phyloP scores from a whole-genome alignment of 1,139 yeast genomes.

The Lodderomyces parapsilosis region DNA sequence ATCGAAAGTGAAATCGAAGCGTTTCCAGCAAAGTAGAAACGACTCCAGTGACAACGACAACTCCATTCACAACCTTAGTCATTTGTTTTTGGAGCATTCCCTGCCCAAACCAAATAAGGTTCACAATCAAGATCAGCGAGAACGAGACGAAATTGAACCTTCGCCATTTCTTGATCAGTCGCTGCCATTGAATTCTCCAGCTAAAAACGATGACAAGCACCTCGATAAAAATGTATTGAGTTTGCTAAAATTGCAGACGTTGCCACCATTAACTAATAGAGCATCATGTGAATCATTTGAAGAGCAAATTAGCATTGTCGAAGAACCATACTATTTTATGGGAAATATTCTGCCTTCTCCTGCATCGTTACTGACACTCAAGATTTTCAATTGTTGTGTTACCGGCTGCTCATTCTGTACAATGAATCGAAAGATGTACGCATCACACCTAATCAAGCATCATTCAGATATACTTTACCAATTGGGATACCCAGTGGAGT shows the following conservation, averaged over 20 bases:
- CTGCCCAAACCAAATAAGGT: not conserved
- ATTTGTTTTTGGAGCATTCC: not conserved
- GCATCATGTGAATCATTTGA: constrained; percentile 17
- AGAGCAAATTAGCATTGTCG: constrained; percentile 27
- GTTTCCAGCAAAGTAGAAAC: not conserved
- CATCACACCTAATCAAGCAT: constrained; percentile 26
- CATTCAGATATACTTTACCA: constrained; percentile 25
- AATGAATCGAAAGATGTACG: not conserved
- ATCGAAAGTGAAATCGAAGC: not conserved
- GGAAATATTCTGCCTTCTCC: not conserved
- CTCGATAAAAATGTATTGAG: not conserved
- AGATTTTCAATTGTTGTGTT: not conserved
- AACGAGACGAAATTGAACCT: not conserved
- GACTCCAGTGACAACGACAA: not conserved
- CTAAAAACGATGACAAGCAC: not conserved
- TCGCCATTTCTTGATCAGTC: constrained; percentile 1
- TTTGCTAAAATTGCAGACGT: not conserved
- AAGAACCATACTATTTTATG: constrained; percentile 15
- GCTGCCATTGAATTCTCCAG: not conserved
- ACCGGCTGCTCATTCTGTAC: not conserved
- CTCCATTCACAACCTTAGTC: not conserved
- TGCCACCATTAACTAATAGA: not conserved
- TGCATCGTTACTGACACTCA: not conserved
- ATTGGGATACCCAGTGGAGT: constrained; percentile 36
- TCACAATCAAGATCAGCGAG: not conserved